Evolutionary conservation across 2,329 filamentous ascomycete species (phyloP), one percentile per base, ranked within the genome.

Genomic region (Polychaeton citri): DNA sequence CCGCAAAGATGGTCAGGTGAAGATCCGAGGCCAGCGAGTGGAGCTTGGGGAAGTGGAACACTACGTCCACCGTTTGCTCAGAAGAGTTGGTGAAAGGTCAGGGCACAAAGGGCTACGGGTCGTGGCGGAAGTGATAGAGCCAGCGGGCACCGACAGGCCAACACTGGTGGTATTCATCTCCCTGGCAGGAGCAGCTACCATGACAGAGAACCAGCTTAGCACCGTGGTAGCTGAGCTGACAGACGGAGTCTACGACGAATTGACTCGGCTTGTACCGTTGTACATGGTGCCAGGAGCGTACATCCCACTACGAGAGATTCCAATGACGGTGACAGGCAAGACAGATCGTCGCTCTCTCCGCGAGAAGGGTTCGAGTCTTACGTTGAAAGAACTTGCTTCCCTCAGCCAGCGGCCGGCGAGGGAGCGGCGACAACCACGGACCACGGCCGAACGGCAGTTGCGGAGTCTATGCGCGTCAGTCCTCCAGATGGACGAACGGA

Each of bases 211-310:
- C 7, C 12, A 28, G 24, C 24, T 28, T 4, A 28, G 12, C 24
- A 28, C 4, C 4, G 12, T 28, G 12, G 3, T 15, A 28, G 7
- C 5, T 28, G 24, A 28, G 15, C 24, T 28, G 15, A 28, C 15
- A 28, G 12, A 28, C 12, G 24, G 12, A 28, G 15, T 28, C 12
- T 10, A 28, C 7, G 24, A 7, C 5, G 24, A 28, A 15, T 15
- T 28, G 12, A 12, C 24, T 15, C 69, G 80, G 37, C 78, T 74
- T 52, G 58, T 92, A 1, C 77, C 82, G 0, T 48, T 56, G 0
- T 90, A 90, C 52, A 87, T 87, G 81, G 57, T 88, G 2, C 85
- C 85, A 0, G 74, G 74, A 0, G 72, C 76, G 41, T 58, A 88
- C 4, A 62, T 93, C 5, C 78, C 79, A 0, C 64, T 92, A 4